A percentile compares a stretch with the other conserved stretches of the same genome.
Conservation (phyloP, 441 rosid genomes). For the Populus hybrid region DNA sequence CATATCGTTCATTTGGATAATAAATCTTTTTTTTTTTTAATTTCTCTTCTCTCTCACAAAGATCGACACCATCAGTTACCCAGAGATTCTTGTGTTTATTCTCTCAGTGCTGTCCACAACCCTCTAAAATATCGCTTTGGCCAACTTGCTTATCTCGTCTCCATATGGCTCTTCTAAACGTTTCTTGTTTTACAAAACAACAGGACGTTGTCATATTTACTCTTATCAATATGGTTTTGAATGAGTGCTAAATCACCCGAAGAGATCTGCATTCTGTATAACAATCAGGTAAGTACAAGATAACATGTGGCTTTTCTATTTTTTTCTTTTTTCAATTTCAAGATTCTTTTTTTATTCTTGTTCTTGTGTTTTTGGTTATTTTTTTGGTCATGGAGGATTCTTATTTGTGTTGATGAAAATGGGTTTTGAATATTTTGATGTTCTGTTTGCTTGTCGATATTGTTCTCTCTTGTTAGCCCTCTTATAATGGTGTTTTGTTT, state of each 20-base stretch:
- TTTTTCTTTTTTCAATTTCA: background rate
- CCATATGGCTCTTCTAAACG: constrained; percentile 14
- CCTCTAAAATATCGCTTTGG: constrained; percentile 31
- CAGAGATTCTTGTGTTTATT: constrained; percentile 6
- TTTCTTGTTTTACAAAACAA: background rate
- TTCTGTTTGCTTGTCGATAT: constrained; percentile 8
- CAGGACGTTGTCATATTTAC: background rate
- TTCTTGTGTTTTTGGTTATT: background rate
- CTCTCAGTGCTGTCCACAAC: background rate
- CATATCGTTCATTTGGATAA: background rate
- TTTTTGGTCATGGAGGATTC: constrained; percentile 1
- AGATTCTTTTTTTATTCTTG: background rate
- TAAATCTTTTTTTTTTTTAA: background rate
- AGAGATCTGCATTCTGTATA: constrained; percentile 26
- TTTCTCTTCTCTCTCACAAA: background rate
- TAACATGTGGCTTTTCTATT: background rate
- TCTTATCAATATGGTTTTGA: background rate
- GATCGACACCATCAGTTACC: background rate
- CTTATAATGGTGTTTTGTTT: background rate
- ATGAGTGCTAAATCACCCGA: constrained; percentile 14
- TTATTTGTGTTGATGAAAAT: constrained; percentile 5
- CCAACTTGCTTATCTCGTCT: constrained; percentile 35
- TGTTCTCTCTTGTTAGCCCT: background rate
- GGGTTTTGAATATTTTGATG: background rate
- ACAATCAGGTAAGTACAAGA: constrained; percentile 18